These are phyloP conservation scores for Suillus ampliporus DNA, from an alignment of 768 basidiomycete species.

Conservation along the genomic window DNA sequence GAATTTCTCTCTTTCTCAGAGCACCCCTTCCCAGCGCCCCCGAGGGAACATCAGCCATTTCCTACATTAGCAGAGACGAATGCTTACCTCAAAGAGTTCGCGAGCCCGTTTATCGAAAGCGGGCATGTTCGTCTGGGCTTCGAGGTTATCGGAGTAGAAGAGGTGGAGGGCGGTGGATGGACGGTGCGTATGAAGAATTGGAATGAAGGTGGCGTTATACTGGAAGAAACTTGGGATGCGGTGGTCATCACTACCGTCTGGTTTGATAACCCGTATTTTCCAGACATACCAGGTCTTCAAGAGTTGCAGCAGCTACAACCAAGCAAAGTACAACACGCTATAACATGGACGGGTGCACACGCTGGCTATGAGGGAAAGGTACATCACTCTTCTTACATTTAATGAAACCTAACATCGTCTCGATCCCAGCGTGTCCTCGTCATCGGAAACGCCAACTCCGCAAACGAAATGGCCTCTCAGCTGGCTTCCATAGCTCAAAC, in stretches of 20 bases:
- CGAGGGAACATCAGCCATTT: constrained; percentile 32
- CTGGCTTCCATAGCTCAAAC: constrained; percentile 42
- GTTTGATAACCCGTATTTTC: constrained; percentile 53
- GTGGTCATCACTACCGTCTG: constrained; percentile 53
- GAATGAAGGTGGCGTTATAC: constrained; percentile 30
- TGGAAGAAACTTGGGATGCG: constrained; percentile 52
- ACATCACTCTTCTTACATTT: not conserved
- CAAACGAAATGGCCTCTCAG: constrained; percentile 58
- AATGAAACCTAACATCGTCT: not conserved
- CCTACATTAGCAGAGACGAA: constrained; percentile 35
- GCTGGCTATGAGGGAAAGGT: constrained; percentile 42
- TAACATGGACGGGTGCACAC: constrained; percentile 45
- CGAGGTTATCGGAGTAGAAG: constrained; percentile 47
- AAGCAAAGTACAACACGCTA: constrained; percentile 49
- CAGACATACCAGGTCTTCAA: constrained; percentile 48
- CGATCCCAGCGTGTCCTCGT: constrained; percentile 47
- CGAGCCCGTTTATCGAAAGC: constrained; percentile 26
- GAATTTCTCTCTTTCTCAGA: constrained; percentile 42
- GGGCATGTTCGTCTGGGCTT: constrained; percentile 47
- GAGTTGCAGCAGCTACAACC: constrained; percentile 33
- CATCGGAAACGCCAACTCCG: constrained; percentile 57
- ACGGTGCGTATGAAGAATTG: constrained; percentile 45
- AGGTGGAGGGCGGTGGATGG: constrained; percentile 45
- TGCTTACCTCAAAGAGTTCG: constrained; percentile 32
- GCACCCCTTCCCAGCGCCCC: constrained; percentile 33